phyloP scores from a whole-genome alignment of 1,139 yeast genomes.

The Yarrowia galli region DNA sequence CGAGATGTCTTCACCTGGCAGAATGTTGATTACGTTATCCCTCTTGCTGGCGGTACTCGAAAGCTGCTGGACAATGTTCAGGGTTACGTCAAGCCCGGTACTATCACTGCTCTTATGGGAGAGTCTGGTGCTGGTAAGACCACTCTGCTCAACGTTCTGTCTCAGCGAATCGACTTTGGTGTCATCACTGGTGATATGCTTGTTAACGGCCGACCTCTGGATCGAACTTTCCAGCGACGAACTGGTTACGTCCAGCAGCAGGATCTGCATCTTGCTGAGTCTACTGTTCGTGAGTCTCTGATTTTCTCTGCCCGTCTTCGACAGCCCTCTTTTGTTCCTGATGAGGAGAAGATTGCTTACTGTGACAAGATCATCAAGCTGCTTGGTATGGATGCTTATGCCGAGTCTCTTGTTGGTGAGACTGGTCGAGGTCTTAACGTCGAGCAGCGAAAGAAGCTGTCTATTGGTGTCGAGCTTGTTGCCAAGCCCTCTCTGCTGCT shows the following conservation, averaged over 20 bases:
- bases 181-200: slow-evolving; percentile 66
- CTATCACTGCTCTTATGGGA: slow-evolving; percentile 67
- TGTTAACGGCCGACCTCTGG: slow-evolving; percentile 62
- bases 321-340: slow-evolving; percentile 58
- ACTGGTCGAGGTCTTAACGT: slow-evolving; percentile 68
- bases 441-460: slow-evolving; percentile 69
- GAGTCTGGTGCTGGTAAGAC: slow-evolving; percentile 74
- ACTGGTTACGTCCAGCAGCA: slow-evolving; percentile 72
- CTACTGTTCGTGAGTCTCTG: slow-evolving; percentile 66
- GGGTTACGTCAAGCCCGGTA: slow-evolving; percentile 69
- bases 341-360: slow-evolving; percentile 59
- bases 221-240: slow-evolving; percentile 61
- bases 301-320: slow-evolving; percentile 65
- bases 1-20: slow-evolving; percentile 59
- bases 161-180: slow-evolving; percentile 64
- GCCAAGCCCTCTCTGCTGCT: slow-evolving; percentile 62
- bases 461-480: slow-evolving; percentile 69
- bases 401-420: slow-evolving; percentile 66
- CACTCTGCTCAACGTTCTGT: slow-evolving; percentile 62
- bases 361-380: slow-evolving; percentile 63
- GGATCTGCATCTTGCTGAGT: slow-evolving; percentile 63
- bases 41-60: slow-evolving; percentile 56
- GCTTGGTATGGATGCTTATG: slow-evolving; percentile 63
- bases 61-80: slow-evolving; percentile 61
- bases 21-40: slow-evolving; percentile 56